Conservation (phyloP, 345 rosid genomes). For the Clausena lansium region DNA sequence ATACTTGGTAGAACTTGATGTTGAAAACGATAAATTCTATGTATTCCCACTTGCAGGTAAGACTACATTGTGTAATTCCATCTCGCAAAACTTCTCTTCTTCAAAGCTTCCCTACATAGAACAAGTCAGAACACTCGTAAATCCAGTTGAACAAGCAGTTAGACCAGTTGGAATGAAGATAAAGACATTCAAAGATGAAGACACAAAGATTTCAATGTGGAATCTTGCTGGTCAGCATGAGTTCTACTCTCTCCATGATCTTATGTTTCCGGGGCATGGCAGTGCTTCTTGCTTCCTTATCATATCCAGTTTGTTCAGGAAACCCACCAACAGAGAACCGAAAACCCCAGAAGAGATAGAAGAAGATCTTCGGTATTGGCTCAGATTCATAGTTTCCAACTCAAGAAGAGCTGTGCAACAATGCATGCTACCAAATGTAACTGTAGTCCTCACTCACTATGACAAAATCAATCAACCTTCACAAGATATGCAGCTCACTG, state of each 20-base stretch:
- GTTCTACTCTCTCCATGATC: slow-evolving; percentile 80
- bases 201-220: slow-evolving; percentile 85
- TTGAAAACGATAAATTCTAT: not conserved
- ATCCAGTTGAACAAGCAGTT: slow-evolving; percentile 87
- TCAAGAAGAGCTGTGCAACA: slow-evolving; percentile 69
- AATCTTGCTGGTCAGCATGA: slow-evolving; percentile 92
- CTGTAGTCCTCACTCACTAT: slow-evolving; percentile 72
- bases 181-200: slow-evolving; percentile 76
- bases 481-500: slow-evolving; percentile 52
- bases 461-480: slow-evolving; percentile 71
- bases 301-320: slow-evolving; percentile 74
- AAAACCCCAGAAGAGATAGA: slow-evolving; percentile 75
- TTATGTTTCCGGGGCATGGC: slow-evolving; percentile 90
- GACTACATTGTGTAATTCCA: slow-evolving; percentile 71
- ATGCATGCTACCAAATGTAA: slow-evolving; percentile 78
- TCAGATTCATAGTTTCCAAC: slow-evolving; percentile 82
- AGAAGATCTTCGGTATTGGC: slow-evolving; percentile 92
- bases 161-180: slow-evolving; percentile 81
- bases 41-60: slow-evolving; percentile 49
- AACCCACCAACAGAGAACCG: slow-evolving; percentile 76
- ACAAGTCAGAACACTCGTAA: slow-evolving; percentile 73
- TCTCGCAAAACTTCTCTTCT: slow-evolving; percentile 65
- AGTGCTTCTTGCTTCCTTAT: slow-evolving; percentile 79
- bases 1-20: slow-evolving; percentile 1
- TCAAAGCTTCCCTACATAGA: slow-evolving; percentile 72